phyloP scores from a whole-genome alignment of 257 asterid species.

The Solanum verrucosum region DNA sequence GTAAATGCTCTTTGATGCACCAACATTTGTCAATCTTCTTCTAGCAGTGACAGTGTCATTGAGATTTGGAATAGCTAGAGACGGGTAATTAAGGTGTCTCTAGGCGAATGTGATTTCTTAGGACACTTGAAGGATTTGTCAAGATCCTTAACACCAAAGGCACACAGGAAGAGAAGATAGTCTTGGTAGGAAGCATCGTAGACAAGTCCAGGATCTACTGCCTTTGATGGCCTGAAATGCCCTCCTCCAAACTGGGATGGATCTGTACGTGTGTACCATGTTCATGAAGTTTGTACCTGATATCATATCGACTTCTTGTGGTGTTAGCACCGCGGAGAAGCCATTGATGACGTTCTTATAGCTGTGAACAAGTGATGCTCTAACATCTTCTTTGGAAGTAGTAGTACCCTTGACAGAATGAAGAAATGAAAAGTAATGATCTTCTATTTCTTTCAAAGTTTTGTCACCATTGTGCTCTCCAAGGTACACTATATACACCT shows the following conservation, averaged over 20 bases:
- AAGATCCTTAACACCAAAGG: slow-evolving; percentile 16
- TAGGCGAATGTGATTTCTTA: slow-evolving; percentile 18
- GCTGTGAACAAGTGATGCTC: too few relatives aligned
- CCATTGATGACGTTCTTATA: slow-evolving; percentile 8
- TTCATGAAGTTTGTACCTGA: slow-evolving; percentile 1
- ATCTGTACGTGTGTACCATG: slow-evolving; percentile 1
- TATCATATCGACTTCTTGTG: slow-evolving; percentile 29
- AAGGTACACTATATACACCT: slow-evolving; percentile 34
- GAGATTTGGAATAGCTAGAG: slow-evolving; percentile 58
- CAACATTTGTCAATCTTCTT: slow-evolving; percentile 76
- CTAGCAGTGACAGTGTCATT: slow-evolving; percentile 24
- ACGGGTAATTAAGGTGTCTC: slow-evolving; percentile 62
- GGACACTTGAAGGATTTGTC: slow-evolving; percentile 49
- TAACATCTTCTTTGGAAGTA: too few relatives aligned
- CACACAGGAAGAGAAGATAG: slow-evolving; percentile 64
- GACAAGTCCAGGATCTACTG: slow-evolving; percentile 83
- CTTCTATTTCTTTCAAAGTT: slow-evolving; percentile 22
- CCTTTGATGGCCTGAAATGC: slow-evolving; percentile 76
- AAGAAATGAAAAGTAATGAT: slow-evolving; percentile 9
- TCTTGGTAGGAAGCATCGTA: slow-evolving; percentile 74
- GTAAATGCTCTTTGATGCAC: slow-evolving; percentile 38
- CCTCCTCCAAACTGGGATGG: slow-evolving; percentile 87
- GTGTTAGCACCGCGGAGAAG: slow-evolving; percentile 40
- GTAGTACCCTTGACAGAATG: neutral
- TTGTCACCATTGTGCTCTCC: slow-evolving; percentile 29